Base-by-base conservation (phyloP, 1,284 basidiomycete species). In the Jaminaea rosea region DNA sequence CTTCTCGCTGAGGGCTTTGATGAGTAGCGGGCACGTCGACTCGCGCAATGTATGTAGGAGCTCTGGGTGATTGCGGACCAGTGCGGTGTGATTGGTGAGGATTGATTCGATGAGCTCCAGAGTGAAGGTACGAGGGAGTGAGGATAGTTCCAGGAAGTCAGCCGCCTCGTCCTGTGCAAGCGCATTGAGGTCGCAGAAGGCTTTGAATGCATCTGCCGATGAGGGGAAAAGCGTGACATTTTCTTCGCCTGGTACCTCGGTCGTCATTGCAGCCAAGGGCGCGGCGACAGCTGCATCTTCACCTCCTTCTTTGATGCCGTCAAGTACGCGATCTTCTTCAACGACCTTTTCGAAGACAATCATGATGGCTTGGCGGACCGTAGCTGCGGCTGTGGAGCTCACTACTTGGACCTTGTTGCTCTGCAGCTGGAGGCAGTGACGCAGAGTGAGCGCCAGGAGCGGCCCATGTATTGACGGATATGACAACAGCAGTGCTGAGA, bases 61-160 rank as follows among this genome's bases (percentile, higher is more conserved):
- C 72, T 94, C 90, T 4, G 81, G 75, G 59, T 89, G 90, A 1
- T 58, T 52, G 6, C 49, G 37, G 69, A 97, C 93, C 0, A 92
- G 80, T 11, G 81, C 81, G 60, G 91, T 85, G 69, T 97, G 96
- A 62, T 94, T 96, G 11, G 90, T 93, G 48, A 98, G 77, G 4
- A 97, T 88, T 67, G 91, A 96, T 77, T 98, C 94, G 51, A 98
- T 88, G 49, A 98, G 78, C 75, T 98, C 93, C 24, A 98, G 78
- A 0, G 90, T 88, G 65, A 97, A 97, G 0, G 93, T 96, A 73
- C 91, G 86, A 62, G 88, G 87, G 23, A 98, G 78, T 39, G 81
- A 82, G n/a, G 85, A 82, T 28, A 97, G 81, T 62, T 85, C 84
- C 53, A 97, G 78, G 72, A 96, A 89, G 48, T 81, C 79, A 0